Base-by-base conservation (phyloP, 2,329 filamentous ascomycete genomes). In the Trichoderma breve region DNA sequence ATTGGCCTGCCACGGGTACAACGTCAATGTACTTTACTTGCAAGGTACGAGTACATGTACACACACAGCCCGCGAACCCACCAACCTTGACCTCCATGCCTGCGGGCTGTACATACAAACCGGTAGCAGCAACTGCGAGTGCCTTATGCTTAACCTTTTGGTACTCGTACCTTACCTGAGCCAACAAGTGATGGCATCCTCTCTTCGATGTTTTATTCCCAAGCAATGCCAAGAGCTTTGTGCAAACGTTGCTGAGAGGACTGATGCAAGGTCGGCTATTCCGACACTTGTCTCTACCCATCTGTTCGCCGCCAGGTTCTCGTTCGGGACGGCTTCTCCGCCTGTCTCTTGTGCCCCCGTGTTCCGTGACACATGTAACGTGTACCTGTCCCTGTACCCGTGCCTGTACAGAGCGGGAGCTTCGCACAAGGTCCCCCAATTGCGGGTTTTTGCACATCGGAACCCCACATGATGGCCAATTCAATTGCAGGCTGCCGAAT, bases 381-480 rank as follows among this genome's bases (percentile, higher is more conserved):
- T 58, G 26, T 39, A 58, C 65, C 24, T 43, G 24, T 30, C 9
- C 55, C 26, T 21, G 55, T 58, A n/a, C 28, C 30, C 14, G 28
- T 57, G 14, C 53, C 12, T 58, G 43, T 32, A 60, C 55, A 32
- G 55, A 43, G n/a, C 24, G 24, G 28, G 34, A 63, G 60, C 34
- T 63, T 63, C 21, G 58, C 30, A 61, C 60, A 43, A 68, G 53
- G 53, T 30, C 32, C 26, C 24, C 65, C 51, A 36, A 24, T 67
- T 55, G 26, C 55, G 66, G 55, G 55, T 18, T 36, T 62, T 69
- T 62, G 39, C 66, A 69, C 66, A 51, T 61, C 66, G 39, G 36
- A 61, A 69, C 66, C 66, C 66, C 66, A 69, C 66, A 69, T 69
- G 57, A 53, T 62, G 32, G 15, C 47, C 65, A 60, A 60, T 51